These are phyloP conservation scores for Ceraceosorus guamensis DNA, from an alignment of 1,284 basidiomycete species.

Conservation along the genomic window DNA sequence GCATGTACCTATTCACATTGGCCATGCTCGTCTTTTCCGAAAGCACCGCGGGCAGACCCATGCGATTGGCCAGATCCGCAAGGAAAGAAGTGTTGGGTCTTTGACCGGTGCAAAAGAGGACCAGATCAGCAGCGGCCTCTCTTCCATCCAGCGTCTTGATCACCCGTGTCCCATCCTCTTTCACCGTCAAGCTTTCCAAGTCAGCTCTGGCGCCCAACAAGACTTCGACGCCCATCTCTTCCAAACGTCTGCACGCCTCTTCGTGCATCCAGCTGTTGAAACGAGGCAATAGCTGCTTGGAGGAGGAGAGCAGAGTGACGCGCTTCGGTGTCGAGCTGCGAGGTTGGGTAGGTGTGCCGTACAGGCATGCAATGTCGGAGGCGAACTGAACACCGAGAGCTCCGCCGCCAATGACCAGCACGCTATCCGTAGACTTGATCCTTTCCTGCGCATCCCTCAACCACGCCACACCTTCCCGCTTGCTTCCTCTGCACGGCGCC, in stretches of 20 bases:
- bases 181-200: slow-evolving; percentile 7
- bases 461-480: slow-evolving; percentile 18
- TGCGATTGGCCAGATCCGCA: not conserved
- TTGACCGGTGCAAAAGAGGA: slow-evolving; percentile 25
- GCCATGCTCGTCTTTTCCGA: slow-evolving; percentile 13
- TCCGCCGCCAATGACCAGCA: slow-evolving; percentile 20
- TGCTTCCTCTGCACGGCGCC: slow-evolving; percentile 12
- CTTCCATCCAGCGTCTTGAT: slow-evolving; percentile 14
- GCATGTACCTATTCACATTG: slow-evolving; percentile 14
- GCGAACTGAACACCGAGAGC: slow-evolving; percentile 21
- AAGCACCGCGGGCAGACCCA: not conserved
- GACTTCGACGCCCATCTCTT: slow-evolving; percentile 17
- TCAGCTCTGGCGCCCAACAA: slow-evolving; percentile 16
- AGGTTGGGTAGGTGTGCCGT: slow-evolving; percentile 9
- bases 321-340: slow-evolving; percentile 6
- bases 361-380: slow-evolving; percentile 19
- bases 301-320: slow-evolving; percentile 19
- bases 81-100: slow-evolving; percentile 15
- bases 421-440: slow-evolving; percentile 11
- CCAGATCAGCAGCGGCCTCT: slow-evolving; percentile 16
- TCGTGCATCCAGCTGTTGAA: slow-evolving; percentile 27
- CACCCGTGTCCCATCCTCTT: not conserved
- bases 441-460: slow-evolving; percentile 17
- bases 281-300: slow-evolving; percentile 14
- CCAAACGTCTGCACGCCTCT: slow-evolving; percentile 2